Base-by-base conservation (phyloP, 306 rosid species). In the Trifolium repens region DNA sequence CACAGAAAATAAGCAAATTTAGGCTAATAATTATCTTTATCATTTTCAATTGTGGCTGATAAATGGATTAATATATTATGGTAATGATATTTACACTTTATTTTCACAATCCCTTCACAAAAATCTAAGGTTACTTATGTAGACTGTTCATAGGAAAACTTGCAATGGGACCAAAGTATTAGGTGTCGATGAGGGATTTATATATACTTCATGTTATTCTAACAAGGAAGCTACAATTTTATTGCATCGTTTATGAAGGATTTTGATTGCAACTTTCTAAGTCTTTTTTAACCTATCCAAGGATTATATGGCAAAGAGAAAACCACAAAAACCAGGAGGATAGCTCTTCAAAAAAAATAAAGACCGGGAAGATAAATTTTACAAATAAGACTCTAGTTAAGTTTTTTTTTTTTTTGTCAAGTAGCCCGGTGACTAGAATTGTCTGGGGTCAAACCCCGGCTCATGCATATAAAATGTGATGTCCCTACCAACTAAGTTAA, bases 231-330 rank as follows among this genome's bases (percentile, higher is more conserved):
- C 55, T 67, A 67, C 5, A 24, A 27, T 27, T 22, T 44, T 49
- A n/a, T 69, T 49, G 46, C 10, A n/a, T 47, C 43, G 3, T 30
- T 30, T 50, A 60, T 10, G 63, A 11, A 61, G 34, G 50, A 55
- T 54, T 66, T 35, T 15, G 30, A 40, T 40, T 42, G 22, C 32
- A 7, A 39, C 75, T 39, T 75, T 50, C 43, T 14, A 37, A 24
- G 43, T 19, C 47, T 37, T 75, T 52, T 42, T 40, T 53, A 15
- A 40, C 73, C 58, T 15, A 46, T 16, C 15, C 35, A 27, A 17
- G 73, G 27, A 69, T 50, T 32, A 32, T 9, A 32, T 69, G 74
- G 62, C 16, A 71, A 71, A 17, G 50, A 60, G 64, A 71, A 52
- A 53, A 54, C 50, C 27, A 57, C 2, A 32, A 8, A 50, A 10